Evolutionary conservation across 129 eudicot genomes (phyloP), one percentile per base, ranked within the genome.

Genomic region (Erigeron canadensis): DNA sequence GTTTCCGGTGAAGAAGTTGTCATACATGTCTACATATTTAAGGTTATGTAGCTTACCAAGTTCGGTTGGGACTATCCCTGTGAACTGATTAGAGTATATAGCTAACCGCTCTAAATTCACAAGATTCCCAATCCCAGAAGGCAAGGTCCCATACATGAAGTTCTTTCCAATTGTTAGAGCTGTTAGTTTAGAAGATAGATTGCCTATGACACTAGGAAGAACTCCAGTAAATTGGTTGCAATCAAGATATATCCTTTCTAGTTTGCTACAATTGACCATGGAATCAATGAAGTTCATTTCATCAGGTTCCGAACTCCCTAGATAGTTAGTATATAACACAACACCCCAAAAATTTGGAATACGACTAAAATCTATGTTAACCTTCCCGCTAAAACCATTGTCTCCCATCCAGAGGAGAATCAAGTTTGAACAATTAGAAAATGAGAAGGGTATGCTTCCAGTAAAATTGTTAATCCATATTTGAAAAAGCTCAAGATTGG

Each of bases 341-440:
- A 67, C 51, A 58, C 0, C 0, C 16, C 8, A 5, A 63, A 84
- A 42, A 54, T 60, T 50, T 16, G 54, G 43, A 23, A 70, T 68
- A 0, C 45, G n/a, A 4, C 61, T 54, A 37, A 84, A 66, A 58
- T 13, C 8, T 40, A 63, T 46, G 7, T 68, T 65, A 40, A 82
- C 60, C 56, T 76, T 58, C 53, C 89, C 89, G 5, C 80, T 67
- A 58, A 81, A 77, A 13, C 34, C 13, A 5, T 81, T 85, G 4
- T 6, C 42, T 0, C 22, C 22, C 17, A 73, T 17, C 11, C 6
- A 7, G 7, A 85, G 72, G 15, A 19, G 17, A 46, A 0, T 21
- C 43, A 85, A 48, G 62, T 79, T 69, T 53, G 84, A 75, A 62
- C 72, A 65, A 73, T 75, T 79, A 43, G 87, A 83, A 55, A 82